Evolutionary conservation across 768 basidiomycete species (phyloP), one percentile per base, ranked within the genome.

Genomic region (Chiua virens): DNA sequence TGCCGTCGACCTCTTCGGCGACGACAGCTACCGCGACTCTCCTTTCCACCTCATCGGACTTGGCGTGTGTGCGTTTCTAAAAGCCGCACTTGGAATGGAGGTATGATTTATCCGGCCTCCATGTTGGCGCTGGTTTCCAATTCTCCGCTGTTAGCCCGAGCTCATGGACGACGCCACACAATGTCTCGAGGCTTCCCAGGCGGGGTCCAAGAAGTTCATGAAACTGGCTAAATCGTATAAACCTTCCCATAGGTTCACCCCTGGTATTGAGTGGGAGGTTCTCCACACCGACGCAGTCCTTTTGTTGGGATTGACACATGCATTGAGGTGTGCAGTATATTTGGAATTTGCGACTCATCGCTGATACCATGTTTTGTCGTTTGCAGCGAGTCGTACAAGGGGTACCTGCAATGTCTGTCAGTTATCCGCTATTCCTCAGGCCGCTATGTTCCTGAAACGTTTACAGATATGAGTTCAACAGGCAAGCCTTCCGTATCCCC

Each of bases 11-110:
- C 70, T 75, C 35, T 85, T 89, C 63, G 62, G 14, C 49, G 37
- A 42, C 5, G 47, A 59, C 23, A 3, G 10, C 2, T 27, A 46
- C 22, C 63, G 69, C 9, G 75, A 80, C 32, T 85, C 85, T 35
- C 82, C 89, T 0, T 86, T 89, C 60, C 89, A 92, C 65, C 73
- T 80, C 18, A 74, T 91, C 51, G 89, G 89, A 2, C 71, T 81
- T 0, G 89, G 88, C 15, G 82, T 85, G 0, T 85, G 83, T 51
- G 79, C 81, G 1, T 91, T 91, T 57, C 71, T 91, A 39, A 84
- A 89, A 65, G 90, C 88, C 0, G 87, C 85, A 1, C 70, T 91
- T 14, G 86, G 87, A n/a, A 82, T 90, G 82, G 89, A 92, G 79
- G 86, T 85, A 34, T 13, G 52, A 7, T 14, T 7, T 9, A 5